Evolutionary conservation across 352 stramenopile species (phyloP).

Genomic region (Pythium coloratum): DNA sequence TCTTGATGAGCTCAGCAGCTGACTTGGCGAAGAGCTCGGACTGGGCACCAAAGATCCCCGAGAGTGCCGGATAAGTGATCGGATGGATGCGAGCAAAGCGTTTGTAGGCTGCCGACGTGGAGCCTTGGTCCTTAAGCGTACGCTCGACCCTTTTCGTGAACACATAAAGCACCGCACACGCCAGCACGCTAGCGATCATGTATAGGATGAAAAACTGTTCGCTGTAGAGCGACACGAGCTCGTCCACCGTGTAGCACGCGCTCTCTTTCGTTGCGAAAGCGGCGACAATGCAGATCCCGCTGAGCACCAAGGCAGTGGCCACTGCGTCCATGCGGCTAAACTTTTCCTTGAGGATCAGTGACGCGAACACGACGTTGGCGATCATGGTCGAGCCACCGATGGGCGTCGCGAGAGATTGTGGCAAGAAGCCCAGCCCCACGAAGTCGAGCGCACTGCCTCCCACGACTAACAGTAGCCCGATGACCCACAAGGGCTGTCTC

Average conservation of each 20-base stretch:
- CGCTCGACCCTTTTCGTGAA: constrained; percentile 48
- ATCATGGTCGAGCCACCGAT: constrained; percentile 83
- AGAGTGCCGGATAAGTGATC: constrained; percentile 69
- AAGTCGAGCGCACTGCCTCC: constrained; percentile 78
- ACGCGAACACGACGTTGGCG: constrained; percentile 83
- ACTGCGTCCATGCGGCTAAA: constrained; percentile 62
- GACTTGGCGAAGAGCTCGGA: constrained; percentile 85
- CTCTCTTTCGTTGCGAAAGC: constrained; percentile 77
- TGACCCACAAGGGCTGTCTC: constrained; percentile 75
- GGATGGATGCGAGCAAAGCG: constrained; percentile 58
- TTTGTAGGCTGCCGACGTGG: constrained; percentile 49
- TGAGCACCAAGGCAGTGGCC: constrained; percentile 64
- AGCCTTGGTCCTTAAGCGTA: constrained; percentile 39
- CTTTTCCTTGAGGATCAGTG: constrained; percentile 73
- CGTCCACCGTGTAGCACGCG: constrained; percentile 70
- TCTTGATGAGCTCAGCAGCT: constrained; percentile 81
- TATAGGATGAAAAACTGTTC: constrained; percentile 71
- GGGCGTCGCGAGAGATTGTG: constrained; percentile 77
- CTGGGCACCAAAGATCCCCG: constrained; percentile 75
- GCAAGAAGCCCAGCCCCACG: constrained; percentile 73
- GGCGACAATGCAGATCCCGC: constrained; percentile 73
- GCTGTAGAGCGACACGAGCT: constrained; percentile 69
- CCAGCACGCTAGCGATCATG: constrained; percentile 43
- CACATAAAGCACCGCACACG: constrained; percentile 37
- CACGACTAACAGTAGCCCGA: constrained; percentile 71